Percentiles rank a stretch among this genome's conserved stretches.
These are phyloP conservation scores for Boletus semigastroideus DNA, from an alignment of 1,284 basidiomycete species.

Conservation along the genomic window DNA sequence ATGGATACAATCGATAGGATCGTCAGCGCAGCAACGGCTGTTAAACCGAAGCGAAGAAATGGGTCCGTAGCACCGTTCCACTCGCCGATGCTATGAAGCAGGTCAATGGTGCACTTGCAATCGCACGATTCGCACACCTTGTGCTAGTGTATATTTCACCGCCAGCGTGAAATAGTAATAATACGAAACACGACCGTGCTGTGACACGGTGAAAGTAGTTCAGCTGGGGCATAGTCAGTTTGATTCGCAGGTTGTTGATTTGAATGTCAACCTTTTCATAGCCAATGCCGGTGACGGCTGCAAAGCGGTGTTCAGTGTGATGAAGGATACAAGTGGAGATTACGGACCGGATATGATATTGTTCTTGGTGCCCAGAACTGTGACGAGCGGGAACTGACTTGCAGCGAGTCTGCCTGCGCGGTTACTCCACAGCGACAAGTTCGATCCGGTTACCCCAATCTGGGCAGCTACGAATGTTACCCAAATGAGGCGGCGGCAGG, in stretches of 20 bases:
- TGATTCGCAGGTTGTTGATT: neutral
- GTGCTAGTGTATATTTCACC: constrained; percentile 33
- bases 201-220: constrained; percentile 53
- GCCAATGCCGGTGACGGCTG: constrained; percentile 58
- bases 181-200: constrained; percentile 46
- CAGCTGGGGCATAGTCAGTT: constrained; percentile 34
- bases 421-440: constrained; percentile 45
- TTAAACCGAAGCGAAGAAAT: constrained; percentile 43
- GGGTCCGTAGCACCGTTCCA: constrained; percentile 8
- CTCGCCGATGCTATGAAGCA: constrained; percentile 1
- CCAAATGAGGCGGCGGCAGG: neutral
- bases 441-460: constrained; percentile 34
- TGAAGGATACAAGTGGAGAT: neutral
- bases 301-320: neutral
- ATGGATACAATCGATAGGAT: constrained; percentile 43
- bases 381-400: constrained; percentile 60
- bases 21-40: constrained; percentile 38
- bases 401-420: constrained; percentile 51
- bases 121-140: constrained; percentile 12
- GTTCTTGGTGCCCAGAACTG: constrained; percentile 63
- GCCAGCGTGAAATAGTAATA: constrained; percentile 52
- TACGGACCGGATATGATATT: constrained; percentile 57
- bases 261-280: constrained; percentile 51
- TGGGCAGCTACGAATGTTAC: constrained; percentile 35
- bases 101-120: neutral